These are phyloP conservation scores for Verticillium nubilum DNA, from an alignment of 2,329 filamentous ascomycete species.

Conservation along the genomic window DNA sequence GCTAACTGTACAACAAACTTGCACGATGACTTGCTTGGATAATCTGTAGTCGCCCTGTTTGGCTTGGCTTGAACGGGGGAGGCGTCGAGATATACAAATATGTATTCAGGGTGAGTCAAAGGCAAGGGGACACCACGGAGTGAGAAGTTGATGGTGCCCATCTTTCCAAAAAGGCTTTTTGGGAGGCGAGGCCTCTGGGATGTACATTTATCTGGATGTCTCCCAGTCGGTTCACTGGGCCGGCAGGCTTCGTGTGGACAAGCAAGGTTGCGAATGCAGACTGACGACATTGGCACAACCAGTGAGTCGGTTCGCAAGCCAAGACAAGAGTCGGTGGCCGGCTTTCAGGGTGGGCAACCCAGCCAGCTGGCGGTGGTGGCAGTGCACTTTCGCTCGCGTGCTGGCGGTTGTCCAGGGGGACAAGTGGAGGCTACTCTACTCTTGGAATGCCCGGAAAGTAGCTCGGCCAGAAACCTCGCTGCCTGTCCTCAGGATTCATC, in stretches of 20 bases:
- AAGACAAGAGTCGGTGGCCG: not conserved
- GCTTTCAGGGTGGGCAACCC: slow-evolving; percentile 2
- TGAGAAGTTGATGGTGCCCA: slow-evolving; percentile 17
- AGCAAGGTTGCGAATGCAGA: slow-evolving; percentile 8
- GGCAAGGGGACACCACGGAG: slow-evolving; percentile 20
- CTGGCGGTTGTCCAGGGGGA: not conserved
- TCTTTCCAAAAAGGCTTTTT: slow-evolving; percentile 17
- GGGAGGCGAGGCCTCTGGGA: slow-evolving; percentile 6
- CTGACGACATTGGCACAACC: slow-evolving; percentile 13
- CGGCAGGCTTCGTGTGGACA: not conserved
- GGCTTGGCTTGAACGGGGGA: not conserved
- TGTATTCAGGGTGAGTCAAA: not conserved
- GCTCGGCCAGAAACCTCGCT: not conserved
- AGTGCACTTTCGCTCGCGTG: slow-evolving; percentile 3
- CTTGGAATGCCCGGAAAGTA: not conserved
- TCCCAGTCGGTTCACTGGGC: not conserved
- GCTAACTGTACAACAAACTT: not conserved
- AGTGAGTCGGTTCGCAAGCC: not conserved
- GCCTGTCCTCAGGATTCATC: not conserved
- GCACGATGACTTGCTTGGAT: not conserved
- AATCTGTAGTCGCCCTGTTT: not conserved
- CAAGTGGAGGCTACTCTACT: not conserved
- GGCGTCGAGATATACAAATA: slow-evolving; percentile 2
- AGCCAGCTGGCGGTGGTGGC: slow-evolving; percentile 8
- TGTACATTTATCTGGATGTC: slow-evolving; percentile 10